phyloP scores from a whole-genome alignment of 169 alveolate species.

The Eimeria praecox region DNA sequence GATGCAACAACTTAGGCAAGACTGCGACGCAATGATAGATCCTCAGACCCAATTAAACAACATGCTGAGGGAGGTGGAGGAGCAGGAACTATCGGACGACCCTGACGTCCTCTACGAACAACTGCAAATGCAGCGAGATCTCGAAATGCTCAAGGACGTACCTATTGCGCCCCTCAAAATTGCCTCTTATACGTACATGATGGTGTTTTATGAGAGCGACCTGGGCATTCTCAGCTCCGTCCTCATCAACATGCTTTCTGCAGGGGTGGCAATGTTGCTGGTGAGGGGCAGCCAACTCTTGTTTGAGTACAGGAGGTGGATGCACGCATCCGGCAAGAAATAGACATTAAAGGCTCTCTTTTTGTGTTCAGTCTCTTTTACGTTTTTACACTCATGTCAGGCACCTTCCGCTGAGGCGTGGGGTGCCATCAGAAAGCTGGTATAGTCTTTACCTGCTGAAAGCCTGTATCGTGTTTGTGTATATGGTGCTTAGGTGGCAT shows the following conservation, averaged over 20 bases:
- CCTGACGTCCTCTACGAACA: constrained; percentile 27
- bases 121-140: constrained; percentile 51
- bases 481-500: constrained; percentile 80
- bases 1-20: constrained; percentile 84
- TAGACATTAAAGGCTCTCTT: neutral
- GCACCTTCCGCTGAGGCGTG: neutral
- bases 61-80: constrained; percentile 27
- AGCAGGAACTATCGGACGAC: constrained; percentile 13
- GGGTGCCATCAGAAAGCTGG: neutral
- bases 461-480: neutral
- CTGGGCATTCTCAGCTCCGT: constrained; percentile 85
- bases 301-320: neutral
- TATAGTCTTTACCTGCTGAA: neutral
- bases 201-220: constrained; percentile 88
- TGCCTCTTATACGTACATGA: constrained; percentile 86
- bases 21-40: constrained; percentile 68
- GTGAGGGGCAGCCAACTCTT: constrained; percentile 30
- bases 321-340: neutral
- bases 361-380: neutral
- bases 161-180: constrained; percentile 81
- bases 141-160: neutral
- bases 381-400: too few relatives aligned
- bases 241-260: constrained; percentile 85
- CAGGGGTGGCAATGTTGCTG: constrained; percentile 86
- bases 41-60: neutral